Evolutionary conservation across 2,329 filamentous ascomycete genomes (phyloP).

Genomic region (Aspergillus texensis): DNA sequence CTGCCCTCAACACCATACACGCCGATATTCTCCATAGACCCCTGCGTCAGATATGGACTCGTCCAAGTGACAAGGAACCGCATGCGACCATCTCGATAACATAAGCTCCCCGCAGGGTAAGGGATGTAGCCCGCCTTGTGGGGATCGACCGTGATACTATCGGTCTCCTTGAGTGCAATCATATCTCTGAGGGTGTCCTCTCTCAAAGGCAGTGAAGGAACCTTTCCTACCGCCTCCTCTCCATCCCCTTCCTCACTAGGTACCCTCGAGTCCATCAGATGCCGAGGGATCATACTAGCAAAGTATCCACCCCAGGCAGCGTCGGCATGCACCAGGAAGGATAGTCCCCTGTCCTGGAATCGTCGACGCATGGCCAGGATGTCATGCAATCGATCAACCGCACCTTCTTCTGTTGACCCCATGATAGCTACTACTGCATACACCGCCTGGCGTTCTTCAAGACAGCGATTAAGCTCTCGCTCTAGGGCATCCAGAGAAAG

Average conservation of each 20-base stretch:
- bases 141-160: conserved; percentile 53
- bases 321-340: conserved; percentile 52
- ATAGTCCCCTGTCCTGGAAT: conserved; percentile 47
- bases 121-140: conserved; percentile 53
- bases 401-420: conserved; percentile 54
- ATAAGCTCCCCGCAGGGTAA: conserved; percentile 51
- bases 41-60: conserved; percentile 44
- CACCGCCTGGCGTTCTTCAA: conserved; percentile 37
- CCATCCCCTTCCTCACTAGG: not conserved
- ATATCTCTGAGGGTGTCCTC: conserved; percentile 39
- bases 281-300: conserved; percentile 45
- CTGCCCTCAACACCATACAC: conserved; percentile 52
- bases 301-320: conserved; percentile 58
- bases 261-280: not conserved
- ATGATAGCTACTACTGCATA: conserved; percentile 51
- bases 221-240: conserved; percentile 1
- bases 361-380: conserved; percentile 46
- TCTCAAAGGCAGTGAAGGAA: conserved; percentile 24
- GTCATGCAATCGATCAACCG: conserved; percentile 45
- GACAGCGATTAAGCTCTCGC: conserved; percentile 6
- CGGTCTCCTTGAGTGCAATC: conserved; percentile 42
- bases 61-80: conserved; percentile 50
- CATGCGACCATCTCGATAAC: conserved; percentile 50
- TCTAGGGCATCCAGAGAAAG: conserved; percentile 35
- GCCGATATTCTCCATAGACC: conserved; percentile 44